Conservation (phyloP, 257 asterid species). For the Jacaranda copaia region DNA sequence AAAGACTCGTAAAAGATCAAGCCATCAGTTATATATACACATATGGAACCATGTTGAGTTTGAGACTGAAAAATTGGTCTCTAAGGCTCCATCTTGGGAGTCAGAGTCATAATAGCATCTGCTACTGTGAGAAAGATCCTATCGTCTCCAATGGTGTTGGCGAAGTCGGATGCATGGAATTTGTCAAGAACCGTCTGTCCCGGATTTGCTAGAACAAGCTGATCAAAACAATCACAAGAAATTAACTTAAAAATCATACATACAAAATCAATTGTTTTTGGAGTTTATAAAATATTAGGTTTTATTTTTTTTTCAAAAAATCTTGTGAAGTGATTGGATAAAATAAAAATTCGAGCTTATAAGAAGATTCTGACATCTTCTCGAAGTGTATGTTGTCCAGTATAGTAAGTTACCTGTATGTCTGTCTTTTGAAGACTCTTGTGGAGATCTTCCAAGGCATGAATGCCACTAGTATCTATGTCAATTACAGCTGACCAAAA, state of each 20-base stretch:
- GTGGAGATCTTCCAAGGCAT: conserved; percentile 74
- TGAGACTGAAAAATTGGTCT: not conserved
- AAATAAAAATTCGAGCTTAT: no score
- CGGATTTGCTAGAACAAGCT: conserved; percentile 86
- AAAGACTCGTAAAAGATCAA: not conserved
- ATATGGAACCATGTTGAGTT: not conserved
- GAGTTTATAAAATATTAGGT: no score
- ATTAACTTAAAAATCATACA: no score
- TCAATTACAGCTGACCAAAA: conserved; percentile 82
- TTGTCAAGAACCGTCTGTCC: conserved; percentile 74
- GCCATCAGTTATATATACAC: not conserved
- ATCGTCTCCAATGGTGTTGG: conserved; percentile 61
- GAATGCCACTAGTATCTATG: conserved; percentile 89
- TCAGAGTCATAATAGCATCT: conserved; percentile 66
- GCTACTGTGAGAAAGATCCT: conserved; percentile 74
- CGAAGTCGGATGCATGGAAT: conserved; percentile 61
- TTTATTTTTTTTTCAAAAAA: no score
- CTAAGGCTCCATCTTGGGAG: conserved; percentile 83
- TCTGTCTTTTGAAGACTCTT: conserved; percentile 65
- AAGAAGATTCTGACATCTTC: no score
- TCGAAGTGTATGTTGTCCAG: no score
- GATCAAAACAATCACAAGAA: conserved; percentile 14
- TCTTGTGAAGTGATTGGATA: no score
- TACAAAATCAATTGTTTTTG: no score
- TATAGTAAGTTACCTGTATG: conserved; percentile 49